phyloP scores from a whole-genome alignment of 345 rosid genomes.

The Balakata baccata region DNA sequence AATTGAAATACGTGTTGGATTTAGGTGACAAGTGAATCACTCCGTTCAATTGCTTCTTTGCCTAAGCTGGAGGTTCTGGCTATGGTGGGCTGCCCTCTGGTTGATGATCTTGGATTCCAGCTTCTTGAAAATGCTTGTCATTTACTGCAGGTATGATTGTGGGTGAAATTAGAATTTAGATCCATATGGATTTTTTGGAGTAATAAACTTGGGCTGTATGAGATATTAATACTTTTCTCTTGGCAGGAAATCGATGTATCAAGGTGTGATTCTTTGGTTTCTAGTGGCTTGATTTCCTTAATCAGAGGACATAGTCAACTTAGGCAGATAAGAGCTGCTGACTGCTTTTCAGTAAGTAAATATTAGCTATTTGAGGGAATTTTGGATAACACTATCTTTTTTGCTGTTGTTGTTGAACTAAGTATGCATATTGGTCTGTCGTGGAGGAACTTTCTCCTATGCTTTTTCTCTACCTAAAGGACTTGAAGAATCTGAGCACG shows the following conservation, averaged over 20 bases:
- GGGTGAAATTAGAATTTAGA: neutral
- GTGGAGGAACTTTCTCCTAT: constrained; percentile 52
- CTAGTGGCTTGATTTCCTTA: constrained; percentile 47
- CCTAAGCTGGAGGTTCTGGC: constrained; percentile 57
- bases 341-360: constrained; percentile 64
- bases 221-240: constrained; percentile 1
- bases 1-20: constrained; percentile 17
- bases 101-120: constrained; percentile 62
- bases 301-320: constrained; percentile 58
- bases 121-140: constrained; percentile 64
- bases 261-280: constrained; percentile 66
- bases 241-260: constrained; percentile 66
- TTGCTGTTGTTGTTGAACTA: neutral
- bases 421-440: constrained; percentile 12
- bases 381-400: neutral
- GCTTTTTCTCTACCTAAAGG: constrained; percentile 40
- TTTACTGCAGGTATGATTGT: constrained; percentile 49
- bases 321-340: constrained; percentile 54
- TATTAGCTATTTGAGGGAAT: constrained; percentile 1
- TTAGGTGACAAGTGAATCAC: constrained; percentile 73
- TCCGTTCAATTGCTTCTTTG: constrained; percentile 57
- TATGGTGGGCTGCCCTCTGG: constrained; percentile 56
- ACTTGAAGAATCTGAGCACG: constrained; percentile 54
- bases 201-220: neutral
- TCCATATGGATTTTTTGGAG: neutral